Evolutionary conservation across 2,329 filamentous ascomycete species (phyloP).

Genomic region (Penicillium sp.): DNA sequence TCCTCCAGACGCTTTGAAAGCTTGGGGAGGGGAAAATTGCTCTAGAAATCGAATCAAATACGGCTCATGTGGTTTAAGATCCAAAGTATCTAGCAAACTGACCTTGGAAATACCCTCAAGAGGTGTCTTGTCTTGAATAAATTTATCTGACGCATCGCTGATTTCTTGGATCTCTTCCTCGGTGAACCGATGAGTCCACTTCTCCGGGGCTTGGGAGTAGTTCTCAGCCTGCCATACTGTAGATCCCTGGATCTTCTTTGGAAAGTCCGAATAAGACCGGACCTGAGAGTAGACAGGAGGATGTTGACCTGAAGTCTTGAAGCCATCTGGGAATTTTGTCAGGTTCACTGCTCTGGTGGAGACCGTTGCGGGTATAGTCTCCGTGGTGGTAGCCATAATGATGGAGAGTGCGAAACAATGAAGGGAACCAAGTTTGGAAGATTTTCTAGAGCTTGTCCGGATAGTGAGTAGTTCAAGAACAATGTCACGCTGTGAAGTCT

Average conservation of each 20-base stretch:
- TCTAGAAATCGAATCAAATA: neutral
- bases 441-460: neutral
- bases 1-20: slow-evolving; percentile 54
- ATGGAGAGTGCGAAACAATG: neutral
- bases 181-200: slow-evolving; percentile 70
- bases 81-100: neutral
- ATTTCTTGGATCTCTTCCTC: slow-evolving; percentile 65
- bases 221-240: slow-evolving; percentile 70
- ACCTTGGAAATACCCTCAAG: slow-evolving; percentile 68
- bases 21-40: slow-evolving; percentile 60
- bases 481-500: neutral
- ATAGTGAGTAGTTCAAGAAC: neutral
- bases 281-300: slow-evolving; percentile 63
- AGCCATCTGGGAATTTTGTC: slow-evolving; percentile 59
- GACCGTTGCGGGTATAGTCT: neutral
- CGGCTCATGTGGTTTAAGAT: neutral
- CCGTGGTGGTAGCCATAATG: slow-evolving; percentile 1
- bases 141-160: slow-evolving; percentile 63
- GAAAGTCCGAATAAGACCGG: slow-evolving; percentile 65
- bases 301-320: slow-evolving; percentile 69
- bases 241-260: slow-evolving; percentile 65
- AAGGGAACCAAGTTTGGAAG: neutral
- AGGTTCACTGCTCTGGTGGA: slow-evolving; percentile 3
- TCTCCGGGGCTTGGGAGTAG: slow-evolving; percentile 59
- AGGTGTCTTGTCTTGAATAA: slow-evolving; percentile 61